Base-by-base conservation (phyloP, 2,329 filamentous ascomycete genomes). In the Cytospora chrysosperma region DNA sequence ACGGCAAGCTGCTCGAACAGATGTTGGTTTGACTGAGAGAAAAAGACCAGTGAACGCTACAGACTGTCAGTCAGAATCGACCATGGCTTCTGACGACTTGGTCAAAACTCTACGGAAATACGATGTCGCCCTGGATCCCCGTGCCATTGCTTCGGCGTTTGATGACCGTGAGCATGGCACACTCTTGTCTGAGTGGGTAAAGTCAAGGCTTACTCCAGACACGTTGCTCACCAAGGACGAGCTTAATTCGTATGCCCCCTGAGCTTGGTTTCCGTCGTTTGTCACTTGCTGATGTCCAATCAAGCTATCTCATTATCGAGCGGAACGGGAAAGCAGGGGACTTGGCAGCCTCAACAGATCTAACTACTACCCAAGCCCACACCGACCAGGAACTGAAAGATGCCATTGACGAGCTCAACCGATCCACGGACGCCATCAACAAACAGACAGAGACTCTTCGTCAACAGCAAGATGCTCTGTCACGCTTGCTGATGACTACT, bases 321-420 rank as follows among this genome's bases (percentile, higher is more conserved):
- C 77, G 76, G 65, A 78, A 74, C 37, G 84, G 83, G 13, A 75
- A 79, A 61, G 79, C 81, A 12, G 79, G 82, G 59, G 72, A 72
- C 65, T 73, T 86, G 28, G 76, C 76, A 4, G 77, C 76, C 21
- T 68, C 75, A 43, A 75, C 81, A 62, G 79, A 85, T 67, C 68
- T 82, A n/a, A 75, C 78, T 4, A 69, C 76, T 34, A 74, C 82
- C 37, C 81, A 81, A 60, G 80, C 83, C 6, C 73, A 89, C 53
- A 75, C 78, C 17, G 87, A 90, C 63, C 76, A 82, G 28, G 86
- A 90, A 58, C 77, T 91, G 61, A 79, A 79, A 59, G 74, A 77
- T 49, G 88, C 89, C 19, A 85, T 90, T 56, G 80, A 83, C 3
- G 84, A 88, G 59, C 77, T 92, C n/a, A 81, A 84, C 64, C 78